Base-by-base conservation (phyloP, 2,329 filamentous ascomycete species). In the Colletotrichum eleusines region DNA sequence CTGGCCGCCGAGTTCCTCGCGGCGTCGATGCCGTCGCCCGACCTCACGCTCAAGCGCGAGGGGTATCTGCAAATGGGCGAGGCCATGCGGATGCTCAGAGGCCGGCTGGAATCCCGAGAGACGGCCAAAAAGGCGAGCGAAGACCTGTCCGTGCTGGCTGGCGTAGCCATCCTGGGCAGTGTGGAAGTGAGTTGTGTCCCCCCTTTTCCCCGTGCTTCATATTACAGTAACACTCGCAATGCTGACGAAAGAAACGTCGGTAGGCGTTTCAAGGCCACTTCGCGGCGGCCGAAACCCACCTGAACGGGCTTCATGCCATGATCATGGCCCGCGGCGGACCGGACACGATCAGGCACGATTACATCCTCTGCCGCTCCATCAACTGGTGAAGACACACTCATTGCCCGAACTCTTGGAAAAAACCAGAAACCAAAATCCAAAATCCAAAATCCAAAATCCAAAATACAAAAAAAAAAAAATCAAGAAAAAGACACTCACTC, bases 331-430 rank as follows among this genome's bases (percentile, higher is more conserved):
- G 71, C 14, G 73, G 73, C 31, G 73, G 73, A 20, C 61, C 65
- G 5, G 64, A 65, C 35, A 72, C 71, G 28, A 66, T 74, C 53
- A 48, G 23, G 33, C 73, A 73, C 53, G 71, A 74, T 31, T 74
- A 74, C 58, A 73, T 73, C 31, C 64, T 74, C n/a, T 71, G 73
- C 46, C 67, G 73, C 14, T 72, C 67, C 54, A 72, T 74, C 48
- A 74, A 73, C 31, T 74, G 73, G 73, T 72, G 58, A 33, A 23
- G 20, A 54, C 51, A 14, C 31, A 54, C 51, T n/a, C 31, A 54
- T 14, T 2, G 5, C 12, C 11, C n/a, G n/a, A 6, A 33, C 42
- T 7, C 11, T 35, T 35, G 18, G 5, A 16, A 54, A 5, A 28
- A 50, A n/a, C n/a, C n/a, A n/a, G n/a, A n/a, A n/a, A n/a, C n/a